Conservation (phyloP, 371 early-diverging fungal genomes). For the Chytridiales sp. region DNA sequence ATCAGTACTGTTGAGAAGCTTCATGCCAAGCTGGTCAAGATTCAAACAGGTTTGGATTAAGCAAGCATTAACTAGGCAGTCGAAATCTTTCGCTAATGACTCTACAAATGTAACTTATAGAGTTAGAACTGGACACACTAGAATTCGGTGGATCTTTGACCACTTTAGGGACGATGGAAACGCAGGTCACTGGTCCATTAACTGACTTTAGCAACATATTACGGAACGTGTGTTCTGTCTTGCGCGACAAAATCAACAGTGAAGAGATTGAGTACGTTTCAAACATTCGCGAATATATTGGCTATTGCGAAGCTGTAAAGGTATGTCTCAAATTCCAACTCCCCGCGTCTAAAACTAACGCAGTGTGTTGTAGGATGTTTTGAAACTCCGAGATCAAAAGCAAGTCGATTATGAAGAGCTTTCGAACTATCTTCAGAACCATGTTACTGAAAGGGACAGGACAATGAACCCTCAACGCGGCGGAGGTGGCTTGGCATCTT, state of each 20-base stretch:
- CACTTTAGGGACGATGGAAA: conserved; percentile 79
- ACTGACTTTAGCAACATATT: conserved; percentile 64
- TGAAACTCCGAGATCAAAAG: conserved; percentile 88
- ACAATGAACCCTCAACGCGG: conserved; percentile 46
- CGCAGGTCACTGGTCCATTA: conserved; percentile 67
- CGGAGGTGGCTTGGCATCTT: conserved; percentile 68
- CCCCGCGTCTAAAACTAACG: not conserved
- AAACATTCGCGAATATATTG: conserved; percentile 81
- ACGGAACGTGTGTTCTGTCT: conserved; percentile 55
- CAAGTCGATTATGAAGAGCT: conserved; percentile 92
- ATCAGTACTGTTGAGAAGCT: conserved; percentile 74
- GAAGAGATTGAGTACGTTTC: conserved; percentile 79
- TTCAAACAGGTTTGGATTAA: conserved; percentile 58
- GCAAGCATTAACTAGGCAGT: not conserved
- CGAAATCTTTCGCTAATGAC: not conserved
- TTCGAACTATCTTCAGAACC: conserved; percentile 63
- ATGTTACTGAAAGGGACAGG: conserved; percentile 55
- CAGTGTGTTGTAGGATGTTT: conserved; percentile 56
- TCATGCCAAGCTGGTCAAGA: conserved; percentile 70
- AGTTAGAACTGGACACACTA: conserved; percentile 73
- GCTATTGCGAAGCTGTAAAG: conserved; percentile 83
- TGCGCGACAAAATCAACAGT: conserved; percentile 68
- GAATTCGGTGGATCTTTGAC: conserved; percentile 71
- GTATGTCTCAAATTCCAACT: conserved; percentile 36
- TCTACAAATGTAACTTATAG: conserved; percentile 35